These are phyloP conservation scores for Dryadomyces sulphureus DNA, from an alignment of 2,329 filamentous ascomycete species.

Conservation along the genomic window DNA sequence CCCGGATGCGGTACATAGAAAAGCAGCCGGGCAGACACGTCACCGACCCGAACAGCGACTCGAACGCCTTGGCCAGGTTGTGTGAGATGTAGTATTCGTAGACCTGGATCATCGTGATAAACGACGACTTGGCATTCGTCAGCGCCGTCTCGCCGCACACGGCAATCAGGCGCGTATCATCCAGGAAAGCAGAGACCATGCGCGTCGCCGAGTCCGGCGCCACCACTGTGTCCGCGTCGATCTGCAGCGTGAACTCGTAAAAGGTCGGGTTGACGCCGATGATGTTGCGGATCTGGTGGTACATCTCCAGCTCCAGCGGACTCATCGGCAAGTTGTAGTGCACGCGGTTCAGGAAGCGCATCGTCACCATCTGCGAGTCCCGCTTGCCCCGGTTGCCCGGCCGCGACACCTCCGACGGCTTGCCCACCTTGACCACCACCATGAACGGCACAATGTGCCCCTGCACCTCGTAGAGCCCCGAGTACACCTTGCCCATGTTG, in stretches of 20 bases:
- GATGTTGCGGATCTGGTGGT: conserved; percentile 96
- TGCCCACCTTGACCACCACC: conserved; percentile 93
- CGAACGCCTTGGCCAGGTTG: conserved; percentile 91
- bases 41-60: conserved; percentile 93
- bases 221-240: conserved; percentile 94
- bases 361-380: conserved; percentile 95
- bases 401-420: conserved; percentile 91
- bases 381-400: conserved; percentile 96
- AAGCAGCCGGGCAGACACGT: conserved; percentile 98
- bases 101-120: conserved; percentile 98
- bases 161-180: conserved; percentile 86
- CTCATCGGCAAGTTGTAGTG: conserved; percentile 97
- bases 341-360: conserved; percentile 98
- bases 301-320: conserved; percentile 92
- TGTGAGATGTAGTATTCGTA: conserved; percentile 99
- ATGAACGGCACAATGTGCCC: conserved; percentile 97
- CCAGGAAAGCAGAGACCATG: conserved; percentile 79
- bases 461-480: conserved; percentile 91
- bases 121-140: conserved; percentile 82
- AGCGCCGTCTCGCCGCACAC: conserved; percentile 90
- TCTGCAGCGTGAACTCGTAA: conserved; percentile 92
- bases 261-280: conserved; percentile 98
- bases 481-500: conserved; percentile 99
- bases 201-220: conserved; percentile 79
- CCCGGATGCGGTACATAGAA: conserved; percentile 95